Evolutionary conservation across 148 eudicot species (phyloP).

Genomic region (Dysphania ambrosioides): DNA sequence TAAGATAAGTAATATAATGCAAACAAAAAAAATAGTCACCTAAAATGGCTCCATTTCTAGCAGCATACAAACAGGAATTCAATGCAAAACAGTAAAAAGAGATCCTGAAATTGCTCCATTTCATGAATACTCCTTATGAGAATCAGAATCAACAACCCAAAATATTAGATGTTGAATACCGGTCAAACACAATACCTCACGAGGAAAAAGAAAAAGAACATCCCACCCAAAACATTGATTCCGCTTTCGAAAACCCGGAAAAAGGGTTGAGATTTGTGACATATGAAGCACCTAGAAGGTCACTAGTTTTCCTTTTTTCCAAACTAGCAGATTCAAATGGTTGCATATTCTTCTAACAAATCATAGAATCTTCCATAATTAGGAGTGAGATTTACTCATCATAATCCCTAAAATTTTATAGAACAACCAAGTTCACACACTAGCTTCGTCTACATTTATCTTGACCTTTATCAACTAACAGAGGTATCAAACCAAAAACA

Average conservation of each 20-base stretch:
- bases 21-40: not conserved
- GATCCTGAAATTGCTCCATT: too few species aligned
- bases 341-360: not conserved
- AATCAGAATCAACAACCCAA: constrained; percentile 8
- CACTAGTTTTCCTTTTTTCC: constrained; percentile 4
- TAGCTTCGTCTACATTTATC: not conserved
- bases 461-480: not conserved
- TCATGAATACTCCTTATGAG: not conserved
- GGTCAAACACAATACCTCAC: constrained; percentile 12
- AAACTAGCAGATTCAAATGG: constrained; percentile 8
- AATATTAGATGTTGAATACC: not conserved
- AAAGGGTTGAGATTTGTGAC: constrained; percentile 11
- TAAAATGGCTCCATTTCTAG: not conserved
- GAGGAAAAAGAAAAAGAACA: constrained; percentile 22
- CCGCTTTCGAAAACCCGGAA: constrained; percentile 9
- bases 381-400: not conserved
- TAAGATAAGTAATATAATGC: not conserved
- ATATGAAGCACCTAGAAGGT: constrained; percentile 10
- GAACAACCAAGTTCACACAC: not conserved
- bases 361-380: not conserved
- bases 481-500: not conserved
- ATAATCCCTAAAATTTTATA: not conserved
- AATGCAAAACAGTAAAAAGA: not conserved
- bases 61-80: not conserved
- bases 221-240: not conserved